A percentile compares a stretch with the other conserved stretches of the same genome.
Evolutionary conservation across 2,329 filamentous ascomycete genomes (phyloP).

Genomic region (Teratosphaeriaceae sp.): DNA sequence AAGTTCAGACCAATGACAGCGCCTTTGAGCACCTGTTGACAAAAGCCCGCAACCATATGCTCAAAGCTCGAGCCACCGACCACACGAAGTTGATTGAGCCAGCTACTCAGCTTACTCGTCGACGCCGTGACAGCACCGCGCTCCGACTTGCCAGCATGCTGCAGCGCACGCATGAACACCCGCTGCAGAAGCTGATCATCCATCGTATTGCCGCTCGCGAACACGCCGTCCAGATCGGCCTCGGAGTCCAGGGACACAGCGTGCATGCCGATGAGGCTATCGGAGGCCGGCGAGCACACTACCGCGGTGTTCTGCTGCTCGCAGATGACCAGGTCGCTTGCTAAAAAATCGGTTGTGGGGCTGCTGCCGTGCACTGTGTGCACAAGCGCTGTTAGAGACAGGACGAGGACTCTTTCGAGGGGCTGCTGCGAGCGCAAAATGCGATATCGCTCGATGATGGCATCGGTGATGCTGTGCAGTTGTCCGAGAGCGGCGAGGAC

Average conservation of each 20-base stretch:
- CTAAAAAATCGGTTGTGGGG: constrained; percentile 34
- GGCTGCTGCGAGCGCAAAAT: constrained; percentile 43
- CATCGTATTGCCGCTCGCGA: constrained; percentile 64
- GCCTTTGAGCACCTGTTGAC: constrained; percentile 50
- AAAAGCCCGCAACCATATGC: constrained; percentile 60
- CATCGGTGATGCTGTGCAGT: constrained; percentile 53
- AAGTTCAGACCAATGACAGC: constrained; percentile 35
- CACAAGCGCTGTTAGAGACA: constrained; percentile 56
- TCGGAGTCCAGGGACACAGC: constrained; percentile 58
- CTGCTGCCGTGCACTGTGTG: constrained; percentile 45
- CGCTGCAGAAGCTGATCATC: constrained; percentile 68
- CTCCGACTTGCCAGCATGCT: constrained; percentile 35
- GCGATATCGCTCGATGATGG: constrained; percentile 55
- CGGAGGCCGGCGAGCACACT: constrained; percentile 72
- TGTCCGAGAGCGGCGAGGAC: constrained; percentile 55
- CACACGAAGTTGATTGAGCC: constrained; percentile 54
- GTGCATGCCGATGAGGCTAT: constrained; percentile 62
- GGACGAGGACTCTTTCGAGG: constrained; percentile 45
- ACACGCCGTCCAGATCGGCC: constrained; percentile 70
- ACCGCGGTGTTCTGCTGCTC: constrained; percentile 58
- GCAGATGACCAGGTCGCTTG: constrained; percentile 43
- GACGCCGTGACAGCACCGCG: constrained; percentile 9
- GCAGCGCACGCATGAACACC: constrained; percentile 64
- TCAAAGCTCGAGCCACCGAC: constrained; percentile 66
- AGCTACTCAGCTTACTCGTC: constrained; percentile 24